Conservation (phyloP, 164 flowering plant genomes). For the Echeveria elegans region DNA sequence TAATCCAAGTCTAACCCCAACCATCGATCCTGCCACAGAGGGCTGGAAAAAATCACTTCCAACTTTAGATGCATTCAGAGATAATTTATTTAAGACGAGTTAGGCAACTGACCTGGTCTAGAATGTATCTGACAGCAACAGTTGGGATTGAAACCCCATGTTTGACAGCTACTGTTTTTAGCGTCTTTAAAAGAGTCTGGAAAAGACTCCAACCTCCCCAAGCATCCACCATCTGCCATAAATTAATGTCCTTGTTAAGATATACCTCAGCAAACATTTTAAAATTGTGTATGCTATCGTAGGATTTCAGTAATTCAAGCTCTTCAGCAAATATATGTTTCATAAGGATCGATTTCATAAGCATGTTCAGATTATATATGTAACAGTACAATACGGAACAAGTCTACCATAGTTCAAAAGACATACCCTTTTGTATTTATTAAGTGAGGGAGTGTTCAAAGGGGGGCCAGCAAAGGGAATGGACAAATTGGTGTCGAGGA, state of each 20-base stretch:
- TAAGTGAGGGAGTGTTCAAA: conserved; percentile 89
- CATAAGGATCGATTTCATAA: not conserved
- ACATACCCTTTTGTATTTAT: conserved; percentile 89
- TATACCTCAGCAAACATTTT: not conserved
- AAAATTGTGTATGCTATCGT: not conserved
- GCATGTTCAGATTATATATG: not conserved
- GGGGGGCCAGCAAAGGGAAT: conserved; percentile 94
- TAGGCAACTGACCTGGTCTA: conserved; percentile 57
- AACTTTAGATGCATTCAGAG: not conserved
- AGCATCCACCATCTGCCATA: conserved; percentile 87
- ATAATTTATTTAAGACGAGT: not conserved
- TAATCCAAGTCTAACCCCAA: conserved; percentile 87
- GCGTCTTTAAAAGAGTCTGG: conserved; percentile 71
- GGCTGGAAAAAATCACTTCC: conserved; percentile 45
- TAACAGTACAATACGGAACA: not conserved
- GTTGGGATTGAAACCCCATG: conserved; percentile 83
- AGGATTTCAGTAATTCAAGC: not conserved
- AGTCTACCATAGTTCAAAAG: not conserved
- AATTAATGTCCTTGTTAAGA: not conserved
- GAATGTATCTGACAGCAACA: conserved; percentile 77
- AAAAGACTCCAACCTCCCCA: conserved; percentile 98
- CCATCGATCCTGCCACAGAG: conserved; percentile 89
- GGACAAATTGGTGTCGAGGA: conserved; percentile 70
- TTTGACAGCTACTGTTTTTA: conserved; percentile 60
- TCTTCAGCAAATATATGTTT: not conserved